These are phyloP conservation scores for Salvia hispanica DNA, from an alignment of 257 asterid genomes.

Conservation along the genomic window DNA sequence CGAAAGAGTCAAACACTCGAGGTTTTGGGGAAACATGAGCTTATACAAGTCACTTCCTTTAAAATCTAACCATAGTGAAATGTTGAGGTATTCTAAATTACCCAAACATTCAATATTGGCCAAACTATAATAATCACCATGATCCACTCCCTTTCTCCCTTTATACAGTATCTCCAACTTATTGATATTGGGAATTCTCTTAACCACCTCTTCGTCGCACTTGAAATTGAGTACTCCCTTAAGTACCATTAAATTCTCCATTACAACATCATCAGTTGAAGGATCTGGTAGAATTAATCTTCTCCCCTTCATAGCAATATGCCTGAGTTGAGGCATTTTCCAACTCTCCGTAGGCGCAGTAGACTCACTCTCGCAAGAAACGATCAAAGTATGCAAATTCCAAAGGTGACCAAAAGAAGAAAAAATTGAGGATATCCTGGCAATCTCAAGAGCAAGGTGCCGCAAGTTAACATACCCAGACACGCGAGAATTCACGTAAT, in stretches of 20 bases:
- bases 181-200: constrained; percentile 22
- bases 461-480: constrained; percentile 8
- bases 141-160: not conserved
- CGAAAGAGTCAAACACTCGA: not conserved
- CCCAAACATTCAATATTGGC: not conserved
- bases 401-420: too few relatives aligned
- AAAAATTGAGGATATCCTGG: too few relatives aligned
- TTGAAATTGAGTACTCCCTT: not conserved
- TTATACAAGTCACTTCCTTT: not conserved
- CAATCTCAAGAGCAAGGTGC: not conserved
- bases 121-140: not conserved
- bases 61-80: too few relatives aligned
- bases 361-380: too few relatives aligned
- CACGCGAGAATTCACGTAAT: too few relatives aligned
- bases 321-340: too few relatives aligned
- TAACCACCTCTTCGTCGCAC: constrained; percentile 1
- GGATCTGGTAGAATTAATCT: not conserved
- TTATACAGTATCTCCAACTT: not conserved
- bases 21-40: not conserved
- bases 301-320: too few relatives aligned
- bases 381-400: too few relatives aligned
- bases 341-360: too few relatives aligned
- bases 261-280: not conserved
- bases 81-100: constrained; percentile 20
- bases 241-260: constrained; percentile 22